These are phyloP conservation scores for Calonectria hawksworthii DNA, from an alignment of 2,329 filamentous ascomycete genomes.

Conservation along the genomic window DNA sequence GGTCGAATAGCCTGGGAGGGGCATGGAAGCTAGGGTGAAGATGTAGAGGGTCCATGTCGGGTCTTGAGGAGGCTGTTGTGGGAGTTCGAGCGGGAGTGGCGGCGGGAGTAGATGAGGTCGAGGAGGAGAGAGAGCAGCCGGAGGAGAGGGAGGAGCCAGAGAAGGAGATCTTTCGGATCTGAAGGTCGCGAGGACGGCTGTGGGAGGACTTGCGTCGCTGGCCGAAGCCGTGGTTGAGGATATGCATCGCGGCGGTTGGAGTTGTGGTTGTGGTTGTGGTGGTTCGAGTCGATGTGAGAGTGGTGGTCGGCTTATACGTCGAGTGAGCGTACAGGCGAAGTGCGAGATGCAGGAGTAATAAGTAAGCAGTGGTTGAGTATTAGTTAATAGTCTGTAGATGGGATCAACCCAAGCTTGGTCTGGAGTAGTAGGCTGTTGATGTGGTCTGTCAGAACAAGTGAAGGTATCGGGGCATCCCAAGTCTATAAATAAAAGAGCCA, in stretches of 20 bases:
- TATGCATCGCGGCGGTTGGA: conserved; percentile 50
- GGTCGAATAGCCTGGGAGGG: conserved; percentile 54
- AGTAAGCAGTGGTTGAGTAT: background rate
- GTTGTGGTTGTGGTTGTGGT: conserved; percentile 22
- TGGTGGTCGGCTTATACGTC: background rate
- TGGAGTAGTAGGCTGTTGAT: background rate
- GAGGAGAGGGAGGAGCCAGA: conserved; percentile 56
- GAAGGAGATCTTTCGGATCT: conserved; percentile 58
- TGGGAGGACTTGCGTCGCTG: conserved; percentile 53
- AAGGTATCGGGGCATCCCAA: conserved; percentile 19
- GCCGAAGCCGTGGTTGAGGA: conserved; percentile 53
- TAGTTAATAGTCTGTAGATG: conserved; percentile 8
- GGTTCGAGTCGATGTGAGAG: background rate
- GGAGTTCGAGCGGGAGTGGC: conserved; percentile 40
- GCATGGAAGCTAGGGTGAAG: conserved; percentile 53
- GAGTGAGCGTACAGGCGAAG: conserved; percentile 4
- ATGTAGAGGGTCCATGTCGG: conserved; percentile 51
- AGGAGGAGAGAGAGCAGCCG: conserved; percentile 52
- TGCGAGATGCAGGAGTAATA: background rate
- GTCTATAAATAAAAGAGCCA: conserved; percentile 29
- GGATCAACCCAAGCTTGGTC: conserved; percentile 19
- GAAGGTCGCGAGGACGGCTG: conserved; percentile 52
- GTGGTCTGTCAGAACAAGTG: background rate
- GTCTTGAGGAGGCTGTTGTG: conserved; percentile 41
- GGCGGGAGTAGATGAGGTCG: conserved; percentile 48